phyloP scores from a whole-genome alignment of 345 rosid genomes.

The Raphanus raphanistrum region DNA sequence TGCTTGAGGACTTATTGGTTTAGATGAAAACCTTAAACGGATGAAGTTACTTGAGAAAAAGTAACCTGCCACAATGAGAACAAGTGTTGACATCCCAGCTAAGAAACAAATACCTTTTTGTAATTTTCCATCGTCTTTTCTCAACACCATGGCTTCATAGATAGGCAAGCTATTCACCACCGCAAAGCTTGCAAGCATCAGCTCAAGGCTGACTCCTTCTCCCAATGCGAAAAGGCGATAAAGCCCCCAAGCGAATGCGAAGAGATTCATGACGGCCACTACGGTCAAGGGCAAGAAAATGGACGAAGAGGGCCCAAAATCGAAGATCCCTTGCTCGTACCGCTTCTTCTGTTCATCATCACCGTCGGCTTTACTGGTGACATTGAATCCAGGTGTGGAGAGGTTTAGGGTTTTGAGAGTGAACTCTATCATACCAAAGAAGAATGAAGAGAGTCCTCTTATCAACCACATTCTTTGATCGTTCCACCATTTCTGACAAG shows the following conservation, averaged over 20 bases:
- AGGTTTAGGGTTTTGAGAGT: slow-evolving; percentile 49
- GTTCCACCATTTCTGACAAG: slow-evolving; percentile 68
- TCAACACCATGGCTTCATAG: slow-evolving; percentile 59
- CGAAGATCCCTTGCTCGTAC: slow-evolving; percentile 57
- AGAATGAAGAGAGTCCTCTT: slow-evolving; percentile 47
- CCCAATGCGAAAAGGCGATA: not conserved
- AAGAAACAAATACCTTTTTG: slow-evolving; percentile 35
- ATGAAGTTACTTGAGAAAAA: slow-evolving; percentile 31
- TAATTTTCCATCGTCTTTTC: slow-evolving; percentile 60
- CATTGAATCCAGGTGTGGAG: slow-evolving; percentile 47
- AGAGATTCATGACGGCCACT: slow-evolving; percentile 55
- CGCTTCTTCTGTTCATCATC: slow-evolving; percentile 55
- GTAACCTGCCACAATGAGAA: slow-evolving; percentile 37
- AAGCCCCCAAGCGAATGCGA: slow-evolving; percentile 42
- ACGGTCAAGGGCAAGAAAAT: slow-evolving; percentile 50
- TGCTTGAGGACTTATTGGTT: not conserved
- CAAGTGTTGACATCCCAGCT: slow-evolving; percentile 36
- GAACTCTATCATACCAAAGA: slow-evolving; percentile 49
- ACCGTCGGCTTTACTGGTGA: slow-evolving; percentile 59
- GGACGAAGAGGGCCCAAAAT: slow-evolving; percentile 58
- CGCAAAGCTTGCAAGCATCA: slow-evolving; percentile 46
- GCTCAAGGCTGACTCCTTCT: slow-evolving; percentile 42
- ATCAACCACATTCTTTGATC: slow-evolving; percentile 64
- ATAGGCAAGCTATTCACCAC: slow-evolving; percentile 56
- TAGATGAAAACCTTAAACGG: not conserved